phyloP scores from a whole-genome alignment of 73 alveolate genomes.

The Paramecium primaurelia region DNA sequence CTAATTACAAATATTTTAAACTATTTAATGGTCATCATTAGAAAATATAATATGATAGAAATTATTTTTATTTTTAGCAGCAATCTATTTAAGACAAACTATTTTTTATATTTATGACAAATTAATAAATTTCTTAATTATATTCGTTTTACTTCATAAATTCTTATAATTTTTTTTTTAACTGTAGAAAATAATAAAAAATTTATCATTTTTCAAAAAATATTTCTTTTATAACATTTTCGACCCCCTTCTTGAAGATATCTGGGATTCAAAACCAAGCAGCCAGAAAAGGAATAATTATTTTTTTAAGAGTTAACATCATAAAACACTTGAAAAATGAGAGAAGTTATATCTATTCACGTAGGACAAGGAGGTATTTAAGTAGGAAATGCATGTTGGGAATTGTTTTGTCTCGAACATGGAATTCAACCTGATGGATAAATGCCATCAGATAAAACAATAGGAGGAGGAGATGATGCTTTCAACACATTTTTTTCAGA shows the following conservation, averaged over 20 bases:
- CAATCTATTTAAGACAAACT: not conserved
- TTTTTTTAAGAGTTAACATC: constrained; percentile 30
- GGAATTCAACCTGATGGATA: not conserved
- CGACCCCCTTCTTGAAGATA: not conserved
- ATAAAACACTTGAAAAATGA: constrained; percentile 65
- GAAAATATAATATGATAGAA: too few species aligned
- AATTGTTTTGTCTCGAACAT: constrained; percentile 90
- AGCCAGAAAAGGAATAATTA: not conserved
- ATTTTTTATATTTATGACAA: too few species aligned
- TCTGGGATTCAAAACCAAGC: not conserved
- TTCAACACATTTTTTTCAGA: not conserved
- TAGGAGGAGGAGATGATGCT: not conserved
- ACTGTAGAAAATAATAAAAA: not conserved
- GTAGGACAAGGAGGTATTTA: constrained; percentile 91
- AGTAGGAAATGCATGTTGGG: constrained; percentile 99
- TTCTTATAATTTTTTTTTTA: too few species aligned
- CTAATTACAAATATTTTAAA: too few species aligned
- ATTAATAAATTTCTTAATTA: too few species aligned
- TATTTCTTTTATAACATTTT: not conserved
- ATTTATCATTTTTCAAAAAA: not conserved
- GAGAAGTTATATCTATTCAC: constrained; percentile 84
- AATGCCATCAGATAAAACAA: not conserved
- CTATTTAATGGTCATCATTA: too few species aligned
- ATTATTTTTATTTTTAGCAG: not conserved
- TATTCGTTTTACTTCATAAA: not conserved